Evolutionary conservation across 2,329 filamentous ascomycete species (phyloP).

Genomic region (Aureobasidium sp.): DNA sequence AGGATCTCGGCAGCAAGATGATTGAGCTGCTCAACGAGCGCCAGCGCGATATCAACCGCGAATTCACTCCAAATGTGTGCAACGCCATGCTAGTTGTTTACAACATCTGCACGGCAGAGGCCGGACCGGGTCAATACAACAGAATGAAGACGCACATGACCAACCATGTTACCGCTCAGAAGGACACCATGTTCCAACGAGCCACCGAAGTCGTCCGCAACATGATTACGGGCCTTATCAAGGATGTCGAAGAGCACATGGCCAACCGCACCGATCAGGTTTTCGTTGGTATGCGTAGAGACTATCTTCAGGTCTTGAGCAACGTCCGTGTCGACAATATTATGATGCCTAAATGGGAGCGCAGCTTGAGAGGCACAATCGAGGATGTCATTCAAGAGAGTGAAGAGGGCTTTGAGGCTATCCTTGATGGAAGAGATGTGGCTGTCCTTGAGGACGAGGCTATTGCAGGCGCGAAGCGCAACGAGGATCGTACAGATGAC

Average conservation of each 20-base stretch:
- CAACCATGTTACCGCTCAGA: slow-evolving; percentile 35
- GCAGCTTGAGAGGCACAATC: slow-evolving; percentile 2
- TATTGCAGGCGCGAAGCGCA: neutral
- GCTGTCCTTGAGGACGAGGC: neutral
- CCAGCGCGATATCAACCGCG: slow-evolving; percentile 48
- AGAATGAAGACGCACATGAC: slow-evolving; percentile 49
- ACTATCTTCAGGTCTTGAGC: slow-evolving; percentile 33
- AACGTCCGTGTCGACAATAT: slow-evolving; percentile 16
- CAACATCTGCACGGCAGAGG: slow-evolving; percentile 36
- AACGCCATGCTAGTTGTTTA: slow-evolving; percentile 43
- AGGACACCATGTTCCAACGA: slow-evolving; percentile 44
- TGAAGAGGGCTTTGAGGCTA: neutral
- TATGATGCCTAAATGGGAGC: slow-evolving; percentile 12
- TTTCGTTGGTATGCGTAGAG: slow-evolving; percentile 29
- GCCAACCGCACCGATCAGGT: slow-evolving; percentile 40
- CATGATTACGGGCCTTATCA: slow-evolving; percentile 37
- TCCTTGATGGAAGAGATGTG: neutral
- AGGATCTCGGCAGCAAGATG: slow-evolving; percentile 30
- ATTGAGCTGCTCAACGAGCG: slow-evolving; percentile 34
- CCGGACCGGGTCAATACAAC: slow-evolving; percentile 39
- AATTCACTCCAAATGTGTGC: slow-evolving; percentile 45
- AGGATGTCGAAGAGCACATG: slow-evolving; percentile 37
- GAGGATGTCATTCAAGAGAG: neutral
- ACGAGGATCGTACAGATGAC: neutral
- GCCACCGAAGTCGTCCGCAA: slow-evolving; percentile 37